Percentiles rank a stretch among this genome's conserved stretches.
Evolutionary conservation across 352 stramenopile species (phyloP).

Genomic region (Aphanomyces stellatus): DNA sequence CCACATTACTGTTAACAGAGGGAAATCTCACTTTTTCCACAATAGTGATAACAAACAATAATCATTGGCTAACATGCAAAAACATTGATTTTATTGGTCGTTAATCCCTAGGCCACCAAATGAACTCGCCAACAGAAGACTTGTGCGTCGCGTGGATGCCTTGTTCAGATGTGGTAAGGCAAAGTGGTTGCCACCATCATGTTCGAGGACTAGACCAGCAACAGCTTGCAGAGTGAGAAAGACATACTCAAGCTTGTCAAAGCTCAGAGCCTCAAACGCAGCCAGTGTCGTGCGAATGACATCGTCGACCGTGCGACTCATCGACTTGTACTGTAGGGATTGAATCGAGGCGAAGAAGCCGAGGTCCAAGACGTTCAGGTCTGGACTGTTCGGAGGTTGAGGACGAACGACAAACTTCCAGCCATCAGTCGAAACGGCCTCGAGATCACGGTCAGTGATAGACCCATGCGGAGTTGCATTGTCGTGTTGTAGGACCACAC

Average conservation of each 20-base stretch:
- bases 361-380: conserved; percentile 27
- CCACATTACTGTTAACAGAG: too few species aligned
- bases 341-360: conserved; percentile 26
- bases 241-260: conserved; percentile 8
- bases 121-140: neutral
- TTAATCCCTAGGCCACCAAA: neutral
- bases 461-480: conserved; percentile 12
- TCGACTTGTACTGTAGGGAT: conserved; percentile 15
- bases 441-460: conserved; percentile 18
- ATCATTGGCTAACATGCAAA: too few species aligned
- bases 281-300: neutral
- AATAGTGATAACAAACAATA: too few species aligned
- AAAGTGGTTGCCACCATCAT: conserved; percentile 12
- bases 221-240: conserved; percentile 10
- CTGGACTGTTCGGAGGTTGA: conserved; percentile 25
- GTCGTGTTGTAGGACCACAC: too few species aligned
- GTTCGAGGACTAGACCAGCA: neutral
- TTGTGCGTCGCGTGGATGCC: neutral
- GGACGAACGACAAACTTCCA: conserved; percentile 23
- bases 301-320: neutral
- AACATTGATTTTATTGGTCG: neutral
- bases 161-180: neutral
- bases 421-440: conserved; percentile 1
- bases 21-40: too few species aligned
- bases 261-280: neutral